phyloP scores from a whole-genome alignment of 1,284 basidiomycete species.

The Rhodofomes roseus region DNA sequence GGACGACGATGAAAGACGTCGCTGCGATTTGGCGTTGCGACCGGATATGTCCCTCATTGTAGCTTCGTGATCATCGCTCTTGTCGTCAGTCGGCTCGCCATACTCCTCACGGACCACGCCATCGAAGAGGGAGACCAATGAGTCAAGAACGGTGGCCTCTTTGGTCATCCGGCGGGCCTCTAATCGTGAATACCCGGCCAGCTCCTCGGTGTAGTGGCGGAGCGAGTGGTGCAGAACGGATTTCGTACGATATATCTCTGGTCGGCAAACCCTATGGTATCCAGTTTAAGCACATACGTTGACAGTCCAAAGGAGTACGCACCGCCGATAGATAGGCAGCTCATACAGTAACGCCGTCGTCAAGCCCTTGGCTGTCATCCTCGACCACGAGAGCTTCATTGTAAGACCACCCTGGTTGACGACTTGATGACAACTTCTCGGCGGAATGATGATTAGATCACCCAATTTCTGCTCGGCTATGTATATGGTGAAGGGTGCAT shows the following conservation, averaged over 20 bases:
- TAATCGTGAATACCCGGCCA: constrained; percentile 14
- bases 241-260: constrained; percentile 70
- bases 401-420: constrained; percentile 74
- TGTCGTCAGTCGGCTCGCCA: constrained; percentile 14
- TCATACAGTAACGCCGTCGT: constrained; percentile 60
- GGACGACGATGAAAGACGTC: background rate
- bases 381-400: constrained; percentile 77
- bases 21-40: background rate
- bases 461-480: constrained; percentile 67
- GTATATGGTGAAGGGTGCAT: constrained; percentile 64
- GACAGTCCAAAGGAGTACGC: constrained; percentile 11
- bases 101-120: constrained; percentile 57
- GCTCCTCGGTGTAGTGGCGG: constrained; percentile 31
- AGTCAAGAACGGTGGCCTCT: background rate
- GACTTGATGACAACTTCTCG: constrained; percentile 74
- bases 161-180: background rate
- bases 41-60: background rate
- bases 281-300: background rate
- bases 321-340: constrained; percentile 74
- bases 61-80: background rate
- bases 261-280: constrained; percentile 60
- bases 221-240: constrained; percentile 56
- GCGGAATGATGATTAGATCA: constrained; percentile 76
- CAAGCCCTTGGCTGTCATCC: constrained; percentile 66
- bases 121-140: constrained; percentile 42